These are phyloP conservation scores for Saccharomycopsis synnaedendra DNA, from an alignment of 805 yeast genomes.

Conservation along the genomic window DNA sequence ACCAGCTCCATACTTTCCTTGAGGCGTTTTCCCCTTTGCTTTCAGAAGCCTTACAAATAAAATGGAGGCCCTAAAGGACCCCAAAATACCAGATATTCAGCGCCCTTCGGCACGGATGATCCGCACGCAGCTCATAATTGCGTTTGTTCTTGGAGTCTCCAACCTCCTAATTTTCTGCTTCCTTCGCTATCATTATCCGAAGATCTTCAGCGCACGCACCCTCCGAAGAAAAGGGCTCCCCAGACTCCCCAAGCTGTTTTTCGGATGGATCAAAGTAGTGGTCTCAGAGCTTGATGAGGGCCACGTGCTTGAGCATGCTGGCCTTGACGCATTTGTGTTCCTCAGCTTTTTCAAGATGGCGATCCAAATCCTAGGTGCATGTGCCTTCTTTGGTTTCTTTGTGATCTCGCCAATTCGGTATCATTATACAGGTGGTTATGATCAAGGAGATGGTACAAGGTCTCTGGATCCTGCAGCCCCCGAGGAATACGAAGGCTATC, in stretches of 20 bases:
- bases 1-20: too few relatives aligned
- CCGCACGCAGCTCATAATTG: constrained; percentile 65
- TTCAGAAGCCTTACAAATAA: too few relatives aligned
- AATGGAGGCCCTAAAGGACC: not conserved
- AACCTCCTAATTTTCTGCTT: constrained; percentile 64
- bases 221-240: constrained; percentile 43
- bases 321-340: constrained; percentile 89
- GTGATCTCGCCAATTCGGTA: constrained; percentile 79
- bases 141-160: constrained; percentile 51
- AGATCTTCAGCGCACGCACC: constrained; percentile 70
- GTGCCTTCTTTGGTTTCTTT: constrained; percentile 58
- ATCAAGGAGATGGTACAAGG: constrained; percentile 34
- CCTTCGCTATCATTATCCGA: constrained; percentile 64
- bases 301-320: constrained; percentile 80
- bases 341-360: constrained; percentile 85
- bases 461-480: constrained; percentile 7
- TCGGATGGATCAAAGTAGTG: constrained; percentile 74
- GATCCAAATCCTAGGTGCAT: constrained; percentile 51
- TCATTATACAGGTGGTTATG: constrained; percentile 72
- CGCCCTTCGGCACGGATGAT: constrained; percentile 40
- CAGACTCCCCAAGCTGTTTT: constrained; percentile 37
- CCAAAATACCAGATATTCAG: constrained; percentile 15
- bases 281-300: constrained; percentile 49
- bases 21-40: too few relatives aligned
- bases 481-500: constrained; percentile 28